Evolutionary conservation across 148 eudicot species (phyloP), one percentile per base, ranked within the genome.

Genomic region (Hydrangea macrophylla): DNA sequence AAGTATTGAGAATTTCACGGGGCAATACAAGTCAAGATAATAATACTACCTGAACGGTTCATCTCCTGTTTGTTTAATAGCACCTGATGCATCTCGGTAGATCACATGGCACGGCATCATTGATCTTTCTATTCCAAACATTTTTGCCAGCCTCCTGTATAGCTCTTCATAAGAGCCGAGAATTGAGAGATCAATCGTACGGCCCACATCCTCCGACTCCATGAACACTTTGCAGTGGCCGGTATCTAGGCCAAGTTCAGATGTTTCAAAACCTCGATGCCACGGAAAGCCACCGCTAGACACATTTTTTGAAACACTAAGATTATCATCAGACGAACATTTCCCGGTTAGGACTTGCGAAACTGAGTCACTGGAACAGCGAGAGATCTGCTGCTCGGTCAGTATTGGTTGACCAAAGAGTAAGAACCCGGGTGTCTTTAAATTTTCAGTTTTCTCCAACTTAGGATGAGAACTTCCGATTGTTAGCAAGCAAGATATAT

Each of bases 401-500:
- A 82, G 79, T 63, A 87, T 87, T 10, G 83, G 81, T 70, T 87
- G 86, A 35, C 92, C 92, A 74, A 87, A 87, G 26, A 87, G 86
- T 61, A 87, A 63, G 55, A 87, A 87, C 63, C 18, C 70, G 36
- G 90, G 82, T 39, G 75, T 56, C 32, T 80, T 79, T 13, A 44
- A 51, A 28, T 58, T 64, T 35, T 69, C 76, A 17, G 64, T 67
- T 71, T 76, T 80, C 60, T 80, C 83, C 36, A 37, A 60, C 28
- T 62, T 83, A 18, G 51, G 70, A 64, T 40, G 57, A 15, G 80
- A 58, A 62, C 30, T 80, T 22, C 85, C 88, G 58, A 80, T 79
- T 33, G 78, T 80, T 7, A 86, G 72, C 75, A 81, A 67, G 72
- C 87, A 83, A 48, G 87, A 86, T 31, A 84, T 36, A 68, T 75